Conservation (phyloP, 2,329 filamentous ascomycete species). For the Myrmaecium sp. region DNA sequence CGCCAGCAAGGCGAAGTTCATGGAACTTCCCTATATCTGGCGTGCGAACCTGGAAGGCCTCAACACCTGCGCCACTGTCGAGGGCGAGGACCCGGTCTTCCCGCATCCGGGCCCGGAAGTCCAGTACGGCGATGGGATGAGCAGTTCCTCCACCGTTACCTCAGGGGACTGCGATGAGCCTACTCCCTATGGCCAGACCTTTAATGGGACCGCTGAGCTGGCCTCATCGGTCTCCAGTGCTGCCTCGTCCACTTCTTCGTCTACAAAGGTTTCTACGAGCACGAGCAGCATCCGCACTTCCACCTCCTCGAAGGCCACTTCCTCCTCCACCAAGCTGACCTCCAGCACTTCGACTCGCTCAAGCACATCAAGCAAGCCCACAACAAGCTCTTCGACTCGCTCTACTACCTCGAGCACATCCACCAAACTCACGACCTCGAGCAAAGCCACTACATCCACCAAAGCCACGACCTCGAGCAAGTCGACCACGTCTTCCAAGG, state of each 20-base stretch:
- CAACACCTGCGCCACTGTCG: slow-evolving; percentile 22
- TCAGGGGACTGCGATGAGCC: slow-evolving; percentile 14
- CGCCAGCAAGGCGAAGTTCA: slow-evolving; percentile 7
- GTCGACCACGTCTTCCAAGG: slow-evolving; percentile 1
- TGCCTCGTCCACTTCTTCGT: background rate
- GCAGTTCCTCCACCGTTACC: slow-evolving; percentile 9
- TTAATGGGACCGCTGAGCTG: slow-evolving; percentile 5
- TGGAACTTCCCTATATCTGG: slow-evolving; percentile 24
- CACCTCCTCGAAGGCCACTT: background rate
- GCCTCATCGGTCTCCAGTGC: slow-evolving; percentile 9
- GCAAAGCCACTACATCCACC: too few relatives aligned
- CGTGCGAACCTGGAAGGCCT: slow-evolving; percentile 25
- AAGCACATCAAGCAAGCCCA: too few relatives aligned
- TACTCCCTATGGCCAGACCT: slow-evolving; percentile 5
- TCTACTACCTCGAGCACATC: slow-evolving; percentile 1
- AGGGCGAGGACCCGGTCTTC: slow-evolving; percentile 23
- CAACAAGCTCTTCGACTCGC: background rate
- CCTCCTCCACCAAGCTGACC: background rate
- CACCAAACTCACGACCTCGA: background rate
- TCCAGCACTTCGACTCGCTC: too few relatives aligned
- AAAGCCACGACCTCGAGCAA: slow-evolving; percentile 1
- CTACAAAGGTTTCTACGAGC: background rate
- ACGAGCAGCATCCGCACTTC: slow-evolving; percentile 1
- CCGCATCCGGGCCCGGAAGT: slow-evolving; percentile 24
- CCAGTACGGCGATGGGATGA: slow-evolving; percentile 19